Evolutionary conservation across 1,139 yeast genomes (phyloP).

Genomic region (Debaryomyces sp.): DNA sequence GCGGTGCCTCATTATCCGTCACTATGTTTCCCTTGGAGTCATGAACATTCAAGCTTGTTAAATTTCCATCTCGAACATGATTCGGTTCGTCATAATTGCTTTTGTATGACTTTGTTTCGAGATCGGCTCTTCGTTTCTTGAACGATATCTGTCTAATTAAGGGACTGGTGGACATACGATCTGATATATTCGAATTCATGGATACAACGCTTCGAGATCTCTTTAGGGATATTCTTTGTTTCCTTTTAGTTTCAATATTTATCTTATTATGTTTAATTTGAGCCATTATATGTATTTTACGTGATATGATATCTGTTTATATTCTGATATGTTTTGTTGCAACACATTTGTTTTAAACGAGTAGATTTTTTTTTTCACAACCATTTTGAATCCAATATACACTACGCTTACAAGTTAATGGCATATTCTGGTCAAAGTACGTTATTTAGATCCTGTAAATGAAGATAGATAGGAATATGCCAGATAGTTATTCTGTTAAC

Average conservation of each 20-base stretch:
- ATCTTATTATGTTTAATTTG: not conserved
- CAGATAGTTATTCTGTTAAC: no score
- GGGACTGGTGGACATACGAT: not conserved
- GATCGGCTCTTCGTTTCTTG: not conserved
- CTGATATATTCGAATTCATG: not conserved
- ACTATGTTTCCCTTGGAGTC: conserved; percentile 3
- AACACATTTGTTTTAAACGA: conserved; percentile 1
- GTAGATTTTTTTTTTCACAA: not conserved
- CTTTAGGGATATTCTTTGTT: not conserved
- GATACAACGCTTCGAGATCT: not conserved
- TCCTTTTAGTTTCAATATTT: not conserved
- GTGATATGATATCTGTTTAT: not conserved
- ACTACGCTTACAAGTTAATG: not conserved
- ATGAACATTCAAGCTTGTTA: conserved; percentile 15
- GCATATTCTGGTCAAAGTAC: not conserved
- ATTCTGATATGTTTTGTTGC: not conserved
- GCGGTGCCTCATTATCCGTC: not conserved
- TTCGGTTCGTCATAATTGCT: not conserved
- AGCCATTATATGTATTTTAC: not conserved
- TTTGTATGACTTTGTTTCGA: not conserved
- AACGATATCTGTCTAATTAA: not conserved
- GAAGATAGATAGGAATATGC: no score
- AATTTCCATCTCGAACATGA: not conserved
- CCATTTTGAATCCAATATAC: not conserved
- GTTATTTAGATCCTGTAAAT: not conserved